Conservation (phyloP, 2,329 filamentous ascomycete genomes). For the Cadophora luteo-olivacea region DNA sequence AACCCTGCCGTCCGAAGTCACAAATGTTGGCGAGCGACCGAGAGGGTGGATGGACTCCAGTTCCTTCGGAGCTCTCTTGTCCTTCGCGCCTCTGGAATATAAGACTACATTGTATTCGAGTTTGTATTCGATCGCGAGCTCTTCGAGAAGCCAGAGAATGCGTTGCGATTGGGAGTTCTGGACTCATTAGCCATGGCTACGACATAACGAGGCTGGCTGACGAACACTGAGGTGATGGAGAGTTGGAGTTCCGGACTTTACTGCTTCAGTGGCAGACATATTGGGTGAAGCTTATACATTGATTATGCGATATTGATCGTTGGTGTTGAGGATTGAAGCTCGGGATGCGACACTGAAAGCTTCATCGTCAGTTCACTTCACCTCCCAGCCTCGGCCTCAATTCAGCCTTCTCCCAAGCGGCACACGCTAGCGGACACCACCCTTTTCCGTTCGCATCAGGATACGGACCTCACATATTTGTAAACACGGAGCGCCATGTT, state of each 20-base stretch:
- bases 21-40: slow-evolving; percentile 81
- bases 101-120: slow-evolving; percentile 75
- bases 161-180: slow-evolving; percentile 72
- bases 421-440: neutral
- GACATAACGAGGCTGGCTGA: neutral
- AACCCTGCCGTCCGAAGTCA: slow-evolving; percentile 40
- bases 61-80: slow-evolving; percentile 73
- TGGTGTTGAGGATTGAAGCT: neutral
- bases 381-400: neutral
- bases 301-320: neutral
- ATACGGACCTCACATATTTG: neutral
- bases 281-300: neutral
- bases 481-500: neutral
- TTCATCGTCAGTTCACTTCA: neutral
- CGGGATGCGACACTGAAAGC: neutral
- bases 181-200: slow-evolving; percentile 40
- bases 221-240: slow-evolving; percentile 41
- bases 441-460: neutral
- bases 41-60: slow-evolving; percentile 76
- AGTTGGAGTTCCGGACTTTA: slow-evolving; percentile 32
- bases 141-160: slow-evolving; percentile 73
- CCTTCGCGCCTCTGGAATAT: slow-evolving; percentile 63
- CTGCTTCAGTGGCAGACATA: slow-evolving; percentile 17
- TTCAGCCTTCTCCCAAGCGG: neutral
- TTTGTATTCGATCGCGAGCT: slow-evolving; percentile 75